A percentile compares a stretch with the other conserved stretches of the same genome.
Conservation (phyloP, 768 basidiomycete species). For the Kwoniella sp. region DNA sequence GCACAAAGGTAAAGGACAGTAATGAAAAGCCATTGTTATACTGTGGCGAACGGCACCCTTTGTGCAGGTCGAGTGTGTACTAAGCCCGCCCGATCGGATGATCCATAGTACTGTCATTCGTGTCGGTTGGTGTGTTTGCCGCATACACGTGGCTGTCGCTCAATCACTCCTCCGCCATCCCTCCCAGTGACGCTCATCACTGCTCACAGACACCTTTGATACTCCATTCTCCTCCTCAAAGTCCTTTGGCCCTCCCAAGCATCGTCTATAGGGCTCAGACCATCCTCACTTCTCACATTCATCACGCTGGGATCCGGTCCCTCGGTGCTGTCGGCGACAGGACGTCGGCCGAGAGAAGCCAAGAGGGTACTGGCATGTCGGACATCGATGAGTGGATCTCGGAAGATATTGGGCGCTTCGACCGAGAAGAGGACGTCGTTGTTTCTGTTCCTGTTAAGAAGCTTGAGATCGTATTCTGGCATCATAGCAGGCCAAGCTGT, state of each 20-base stretch:
- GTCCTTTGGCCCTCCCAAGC: conserved; percentile 28
- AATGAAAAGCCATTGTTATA: too few relatives aligned
- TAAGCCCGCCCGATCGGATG: too few relatives aligned
- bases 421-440: conserved; percentile 45
- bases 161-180: background rate
- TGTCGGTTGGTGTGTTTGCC: too few relatives aligned
- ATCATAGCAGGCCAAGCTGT: background rate
- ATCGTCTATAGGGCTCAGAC: conserved; percentile 31
- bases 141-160: too few relatives aligned
- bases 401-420: conserved; percentile 52
- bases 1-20: background rate
- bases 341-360: background rate
- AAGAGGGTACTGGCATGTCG: conserved; percentile 23
- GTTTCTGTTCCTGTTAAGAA: background rate
- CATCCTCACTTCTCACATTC: background rate
- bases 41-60: background rate
- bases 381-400: conserved; percentile 41
- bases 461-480: conserved; percentile 10
- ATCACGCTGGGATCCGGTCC: background rate
- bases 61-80: too few relatives aligned
- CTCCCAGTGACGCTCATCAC: background rate
- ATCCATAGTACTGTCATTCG: too few relatives aligned
- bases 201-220: background rate
- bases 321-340: background rate
- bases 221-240: conserved; percentile 17